A percentile compares a stretch with the other conserved stretches of the same genome.
These are phyloP conservation scores for Aspergillus leporis DNA, from an alignment of 495 filamentous ascomycete species.

Conservation along the genomic window DNA sequence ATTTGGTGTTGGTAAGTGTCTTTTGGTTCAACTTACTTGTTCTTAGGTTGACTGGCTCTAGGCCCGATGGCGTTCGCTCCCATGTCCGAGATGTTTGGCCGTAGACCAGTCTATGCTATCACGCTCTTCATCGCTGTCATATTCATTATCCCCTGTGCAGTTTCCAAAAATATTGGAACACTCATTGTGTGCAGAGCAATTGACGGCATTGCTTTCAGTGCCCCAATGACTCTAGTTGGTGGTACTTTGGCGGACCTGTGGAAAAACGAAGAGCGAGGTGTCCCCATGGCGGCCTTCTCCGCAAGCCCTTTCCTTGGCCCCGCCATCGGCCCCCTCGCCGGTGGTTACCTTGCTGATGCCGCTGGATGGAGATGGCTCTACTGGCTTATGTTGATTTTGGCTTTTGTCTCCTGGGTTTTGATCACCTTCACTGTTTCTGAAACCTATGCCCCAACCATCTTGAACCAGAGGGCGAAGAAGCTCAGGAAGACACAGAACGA, in stretches of 20 bases:
- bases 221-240: constrained; percentile 81
- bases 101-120: constrained; percentile 61
- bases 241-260: constrained; percentile 80
- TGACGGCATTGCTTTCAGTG: constrained; percentile 79
- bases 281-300: constrained; percentile 84
- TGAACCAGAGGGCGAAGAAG: constrained; percentile 64
- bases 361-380: constrained; percentile 83
- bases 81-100: constrained; percentile 69
- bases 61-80: constrained; percentile 82
- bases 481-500: constrained; percentile 68
- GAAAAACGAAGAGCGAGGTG: constrained; percentile 77
- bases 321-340: constrained; percentile 69
- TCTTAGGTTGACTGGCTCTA: constrained; percentile 26
- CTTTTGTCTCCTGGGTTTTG: constrained; percentile 63
- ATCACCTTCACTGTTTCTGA: constrained; percentile 82
- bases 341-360: constrained; percentile 70
- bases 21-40: not conserved
- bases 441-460: constrained; percentile 73
- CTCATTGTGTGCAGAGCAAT: constrained; percentile 71
- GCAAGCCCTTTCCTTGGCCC: constrained; percentile 79
- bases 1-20: constrained; percentile 67
- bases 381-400: constrained; percentile 76
- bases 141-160: constrained; percentile 76
- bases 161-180: constrained; percentile 71
- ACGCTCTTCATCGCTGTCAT: constrained; percentile 64